These are phyloP conservation scores for Verticillium klebahnii DNA, from an alignment of 2,329 filamentous ascomycete genomes.

Conservation along the genomic window DNA sequence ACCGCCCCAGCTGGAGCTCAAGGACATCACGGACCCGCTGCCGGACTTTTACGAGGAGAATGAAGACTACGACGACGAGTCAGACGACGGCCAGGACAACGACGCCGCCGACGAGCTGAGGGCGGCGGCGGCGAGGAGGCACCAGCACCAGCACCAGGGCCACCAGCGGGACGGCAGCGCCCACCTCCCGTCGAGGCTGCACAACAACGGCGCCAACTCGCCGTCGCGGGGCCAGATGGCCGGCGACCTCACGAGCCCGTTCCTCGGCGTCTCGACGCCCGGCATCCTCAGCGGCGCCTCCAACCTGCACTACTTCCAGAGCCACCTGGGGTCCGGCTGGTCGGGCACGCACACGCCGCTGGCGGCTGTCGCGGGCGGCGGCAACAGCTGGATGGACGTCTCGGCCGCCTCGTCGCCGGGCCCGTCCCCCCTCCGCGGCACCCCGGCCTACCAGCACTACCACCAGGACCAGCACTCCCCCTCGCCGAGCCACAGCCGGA, in stretches of 20 bases:
- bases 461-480: too few relatives aligned
- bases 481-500: slow-evolving; percentile 32
- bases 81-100: slow-evolving; percentile 30
- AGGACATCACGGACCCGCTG: slow-evolving; percentile 93
- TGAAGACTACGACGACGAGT: slow-evolving; percentile 47
- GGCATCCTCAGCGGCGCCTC: slow-evolving; percentile 68
- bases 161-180: slow-evolving; percentile 24
- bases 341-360: slow-evolving; percentile 76
- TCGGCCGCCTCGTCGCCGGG: slow-evolving; percentile 6
- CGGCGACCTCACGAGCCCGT: slow-evolving; percentile 48
- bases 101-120: slow-evolving; percentile 28
- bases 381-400: slow-evolving; percentile 5
- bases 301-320: slow-evolving; percentile 79
- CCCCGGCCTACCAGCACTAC: slow-evolving; percentile 8
- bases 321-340: slow-evolving; percentile 65
- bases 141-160: slow-evolving; percentile 5
- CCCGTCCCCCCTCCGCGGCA: slow-evolving; percentile 7
- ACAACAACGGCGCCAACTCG: slow-evolving; percentile 15
- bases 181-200: slow-evolving; percentile 12
- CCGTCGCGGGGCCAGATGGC: slow-evolving; percentile 7
- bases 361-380: slow-evolving; percentile 65
- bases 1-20: slow-evolving; percentile 81
- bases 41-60: slow-evolving; percentile 94
- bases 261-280: slow-evolving; percentile 55
- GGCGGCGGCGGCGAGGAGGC: not conserved